Evolutionary conservation across 2,329 filamentous ascomycete genomes (phyloP).

Genomic region (Colletotrichum liriopes): DNA sequence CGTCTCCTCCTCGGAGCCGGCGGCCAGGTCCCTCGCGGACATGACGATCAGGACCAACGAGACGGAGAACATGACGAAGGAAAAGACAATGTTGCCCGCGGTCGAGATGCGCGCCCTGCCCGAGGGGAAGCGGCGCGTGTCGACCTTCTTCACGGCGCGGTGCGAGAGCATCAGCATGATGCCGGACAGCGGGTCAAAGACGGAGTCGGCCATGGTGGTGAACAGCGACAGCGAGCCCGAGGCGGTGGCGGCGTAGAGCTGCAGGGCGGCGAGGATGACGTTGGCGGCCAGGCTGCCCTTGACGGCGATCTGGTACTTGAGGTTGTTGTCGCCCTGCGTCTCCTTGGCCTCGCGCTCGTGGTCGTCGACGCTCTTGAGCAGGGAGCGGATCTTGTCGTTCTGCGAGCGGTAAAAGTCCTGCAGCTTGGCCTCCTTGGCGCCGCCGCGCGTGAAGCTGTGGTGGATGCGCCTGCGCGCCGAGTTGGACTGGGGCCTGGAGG

Average conservation of each 20-base stretch:
- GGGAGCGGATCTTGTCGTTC: conserved; percentile 92
- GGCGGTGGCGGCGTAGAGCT: conserved; percentile 89
- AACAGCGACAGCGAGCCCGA: conserved; percentile 96
- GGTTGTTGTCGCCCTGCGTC: conserved; percentile 84
- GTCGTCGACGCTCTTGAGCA: conserved; percentile 94
- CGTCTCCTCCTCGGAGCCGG: conserved; percentile 63
- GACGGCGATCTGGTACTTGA: conserved; percentile 79
- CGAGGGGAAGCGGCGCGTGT: conserved; percentile 88
- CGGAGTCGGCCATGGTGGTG: conserved; percentile 95
- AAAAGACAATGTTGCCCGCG: conserved; percentile 95
- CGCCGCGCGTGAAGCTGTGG: conserved; percentile 44
- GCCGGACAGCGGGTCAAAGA: conserved; percentile 95
- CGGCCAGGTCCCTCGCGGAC: conserved; percentile 78
- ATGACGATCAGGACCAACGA: conserved; percentile 95
- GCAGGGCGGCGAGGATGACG: conserved; percentile 81
- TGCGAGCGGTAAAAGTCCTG: conserved; percentile 90
- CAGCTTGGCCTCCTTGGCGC: conserved; percentile 68
- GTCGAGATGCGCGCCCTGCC: conserved; percentile 96
- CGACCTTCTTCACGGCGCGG: conserved; percentile 89
- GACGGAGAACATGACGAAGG: conserved; percentile 94
- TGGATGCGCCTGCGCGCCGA: conserved; percentile 79
- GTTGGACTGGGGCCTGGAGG: conserved; percentile 81
- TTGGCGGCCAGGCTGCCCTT: conserved; percentile 85
- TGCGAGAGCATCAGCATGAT: conserved; percentile 88
- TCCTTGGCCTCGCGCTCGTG: conserved; percentile 87